Evolutionary conservation across 2,329 filamentous ascomycete species (phyloP), one percentile per base, ranked within the genome.

Genomic region (Aspergillus jensenii): DNA sequence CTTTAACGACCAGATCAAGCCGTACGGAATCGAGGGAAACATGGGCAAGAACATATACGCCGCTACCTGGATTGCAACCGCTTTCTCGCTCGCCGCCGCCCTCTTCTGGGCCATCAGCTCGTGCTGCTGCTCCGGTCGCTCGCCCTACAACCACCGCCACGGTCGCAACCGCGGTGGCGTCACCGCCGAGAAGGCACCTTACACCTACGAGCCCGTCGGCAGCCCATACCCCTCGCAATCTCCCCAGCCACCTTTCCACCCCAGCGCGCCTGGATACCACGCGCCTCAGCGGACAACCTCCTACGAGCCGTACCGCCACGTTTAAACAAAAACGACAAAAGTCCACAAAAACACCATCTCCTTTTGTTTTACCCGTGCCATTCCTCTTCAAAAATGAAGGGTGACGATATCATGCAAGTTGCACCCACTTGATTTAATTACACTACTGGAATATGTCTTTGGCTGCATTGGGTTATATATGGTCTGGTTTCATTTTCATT

Each of bases 101-200:
- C 77, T 96, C 71, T 97, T 98, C 88, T 98, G 95, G 93, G 79
- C 93, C 70, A 86, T 96, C 74, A 91, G 87, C 75, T 84, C 90
- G 69, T 98, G 93, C 88, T 98, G 93, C 86, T 96, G 93, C 82
- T 87, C 84, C 66, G 90, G 91, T 47, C 81, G 82, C 66, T 81
- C 77, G 55, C 77, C 79, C 27, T 79, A 79, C 53, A 72, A 78
- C 68, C 77, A 72, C 60, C 71, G 71, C 53, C 77, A 79, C 61
- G 66, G 71, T 45, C 60, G 64, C 35, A 68, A 69, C 52, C 68
- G 70, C n/a, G 67, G 75, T 9, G 76, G 77, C 47, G 62, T 83
- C 56, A 76, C 75, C 40, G 82, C 82, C 33, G 83, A 86, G 71
- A 86, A 86, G 80, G 81, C 83, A 0, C 83, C 83, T 0, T 84